Percentiles rank a stretch among this genome's conserved stretches.
Evolutionary conservation across 768 basidiomycete genomes (phyloP).

Genomic region (Filobasidium floriforme): DNA sequence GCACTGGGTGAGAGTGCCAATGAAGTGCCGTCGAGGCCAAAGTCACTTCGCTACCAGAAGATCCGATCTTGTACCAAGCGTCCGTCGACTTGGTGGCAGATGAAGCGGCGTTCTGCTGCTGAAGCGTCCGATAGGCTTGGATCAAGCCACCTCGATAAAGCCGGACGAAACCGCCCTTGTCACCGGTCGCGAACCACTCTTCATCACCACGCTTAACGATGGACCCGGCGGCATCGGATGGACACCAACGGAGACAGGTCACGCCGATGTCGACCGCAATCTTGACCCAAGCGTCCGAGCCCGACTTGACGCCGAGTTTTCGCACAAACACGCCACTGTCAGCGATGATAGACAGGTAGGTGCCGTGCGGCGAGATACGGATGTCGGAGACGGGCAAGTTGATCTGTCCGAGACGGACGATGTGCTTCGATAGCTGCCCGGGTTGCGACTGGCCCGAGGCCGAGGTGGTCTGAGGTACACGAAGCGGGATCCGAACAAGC

Average conservation of each 20-base stretch:
- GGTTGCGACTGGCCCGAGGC: not conserved
- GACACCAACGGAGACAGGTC: slow-evolving; percentile 80
- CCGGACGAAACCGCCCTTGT: slow-evolving; percentile 71
- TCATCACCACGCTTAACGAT: slow-evolving; percentile 41
- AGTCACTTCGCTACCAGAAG: slow-evolving; percentile 49
- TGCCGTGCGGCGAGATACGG: slow-evolving; percentile 65
- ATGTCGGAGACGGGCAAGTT: slow-evolving; percentile 57
- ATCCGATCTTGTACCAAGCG: slow-evolving; percentile 13
- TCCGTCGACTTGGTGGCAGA: not conserved
- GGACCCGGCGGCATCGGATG: slow-evolving; percentile 48
- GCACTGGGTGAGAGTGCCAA: slow-evolving; percentile 95
- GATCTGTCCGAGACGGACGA: slow-evolving; percentile 59
- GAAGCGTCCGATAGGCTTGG: slow-evolving; percentile 42
- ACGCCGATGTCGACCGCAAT: slow-evolving; percentile 42
- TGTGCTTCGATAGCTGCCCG: slow-evolving; percentile 38
- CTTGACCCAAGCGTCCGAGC: slow-evolving; percentile 13
- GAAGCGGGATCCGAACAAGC: slow-evolving; percentile 11
- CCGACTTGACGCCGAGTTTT: not conserved
- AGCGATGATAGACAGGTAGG: slow-evolving; percentile 64
- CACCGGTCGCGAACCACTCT: slow-evolving; percentile 93
- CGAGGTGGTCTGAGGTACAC: not conserved
- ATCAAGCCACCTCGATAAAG: slow-evolving; percentile 82
- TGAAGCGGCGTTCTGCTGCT: slow-evolving; percentile 23
- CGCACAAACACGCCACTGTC: slow-evolving; percentile 13
- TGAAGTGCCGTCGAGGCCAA: slow-evolving; percentile 79